phyloP scores from a whole-genome alignment of 164 flowering plant species.

The Vitis rotundifolia region DNA sequence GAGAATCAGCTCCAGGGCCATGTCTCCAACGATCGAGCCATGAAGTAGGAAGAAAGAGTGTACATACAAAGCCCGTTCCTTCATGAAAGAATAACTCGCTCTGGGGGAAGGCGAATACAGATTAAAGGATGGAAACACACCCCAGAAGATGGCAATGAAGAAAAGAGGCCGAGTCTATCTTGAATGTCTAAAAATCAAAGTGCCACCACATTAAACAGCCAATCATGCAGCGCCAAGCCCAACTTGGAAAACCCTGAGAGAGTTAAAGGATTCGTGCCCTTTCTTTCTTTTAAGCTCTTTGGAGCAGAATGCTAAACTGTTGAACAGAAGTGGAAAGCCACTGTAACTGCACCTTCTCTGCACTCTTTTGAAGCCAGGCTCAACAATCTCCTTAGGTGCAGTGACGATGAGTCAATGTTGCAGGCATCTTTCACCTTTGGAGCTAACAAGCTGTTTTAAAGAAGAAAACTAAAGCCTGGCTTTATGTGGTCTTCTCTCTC shows the following conservation, averaged over 20 bases:
- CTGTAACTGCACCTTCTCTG: slow-evolving; percentile 1
- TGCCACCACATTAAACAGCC: slow-evolving; percentile 88
- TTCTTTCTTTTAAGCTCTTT: slow-evolving; percentile 74
- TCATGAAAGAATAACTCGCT: slow-evolving; percentile 68
- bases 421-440: slow-evolving; percentile 66
- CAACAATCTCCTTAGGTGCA: slow-evolving; percentile 1
- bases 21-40: slow-evolving; percentile 71
- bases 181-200: slow-evolving; percentile 58
- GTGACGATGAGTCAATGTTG: slow-evolving; percentile 24
- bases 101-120: slow-evolving; percentile 88
- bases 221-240: slow-evolving; percentile 51
- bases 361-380: slow-evolving; percentile 5
- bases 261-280: slow-evolving; percentile 73
- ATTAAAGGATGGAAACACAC: slow-evolving; percentile 76
- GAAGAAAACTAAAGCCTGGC: slow-evolving; percentile 57
- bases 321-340: slow-evolving; percentile 50
- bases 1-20: slow-evolving; percentile 86
- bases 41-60: slow-evolving; percentile 79
- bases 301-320: slow-evolving; percentile 67
- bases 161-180: slow-evolving; percentile 82
- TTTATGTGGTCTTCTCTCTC: slow-evolving; percentile 59
- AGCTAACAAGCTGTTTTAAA: slow-evolving; percentile 64
- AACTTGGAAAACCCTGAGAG: slow-evolving; percentile 77
- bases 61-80: slow-evolving; percentile 87
- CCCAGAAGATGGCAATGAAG: slow-evolving; percentile 89